These are phyloP conservation scores for Trichoderma parareesei DNA, from an alignment of 495 filamentous ascomycete genomes.

Conservation along the genomic window DNA sequence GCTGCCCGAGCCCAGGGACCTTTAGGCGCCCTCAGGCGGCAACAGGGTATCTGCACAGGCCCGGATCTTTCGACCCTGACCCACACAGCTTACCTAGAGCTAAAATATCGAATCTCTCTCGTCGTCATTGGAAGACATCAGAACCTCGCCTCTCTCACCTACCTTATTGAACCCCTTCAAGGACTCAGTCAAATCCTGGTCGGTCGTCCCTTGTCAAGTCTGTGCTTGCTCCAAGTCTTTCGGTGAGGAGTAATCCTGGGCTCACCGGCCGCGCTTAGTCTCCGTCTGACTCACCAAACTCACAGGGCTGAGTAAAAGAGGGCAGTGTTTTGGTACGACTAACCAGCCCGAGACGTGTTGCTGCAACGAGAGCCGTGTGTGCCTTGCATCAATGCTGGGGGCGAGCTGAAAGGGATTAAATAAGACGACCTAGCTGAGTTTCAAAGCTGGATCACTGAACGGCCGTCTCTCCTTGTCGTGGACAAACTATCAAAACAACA, in stretches of 20 bases:
- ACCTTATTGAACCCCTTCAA: neutral
- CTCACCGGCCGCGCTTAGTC: neutral
- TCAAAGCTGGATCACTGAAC: neutral
- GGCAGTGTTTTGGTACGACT: neutral
- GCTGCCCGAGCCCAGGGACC: neutral
- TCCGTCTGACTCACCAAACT: slow-evolving; percentile 7
- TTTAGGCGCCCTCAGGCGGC: neutral
- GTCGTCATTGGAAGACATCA: no score
- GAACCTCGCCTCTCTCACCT: neutral
- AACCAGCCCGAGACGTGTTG: neutral
- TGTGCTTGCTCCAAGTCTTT: neutral
- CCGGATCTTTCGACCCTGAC: neutral
- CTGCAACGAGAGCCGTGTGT: neutral
- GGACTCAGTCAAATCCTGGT: neutral
- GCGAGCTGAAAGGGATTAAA: neutral
- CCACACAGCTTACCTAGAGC: neutral
- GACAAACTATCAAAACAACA: neutral
- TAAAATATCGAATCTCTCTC: no score
- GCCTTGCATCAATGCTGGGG: neutral
- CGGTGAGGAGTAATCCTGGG: neutral
- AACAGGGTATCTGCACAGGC: neutral
- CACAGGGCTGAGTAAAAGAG: neutral
- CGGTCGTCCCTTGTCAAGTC: neutral
- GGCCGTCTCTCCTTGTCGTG: neutral
- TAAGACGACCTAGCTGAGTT: neutral